Evolutionary conservation across 495 filamentous ascomycete species (phyloP).

Genomic region (Neurospora sp.): DNA sequence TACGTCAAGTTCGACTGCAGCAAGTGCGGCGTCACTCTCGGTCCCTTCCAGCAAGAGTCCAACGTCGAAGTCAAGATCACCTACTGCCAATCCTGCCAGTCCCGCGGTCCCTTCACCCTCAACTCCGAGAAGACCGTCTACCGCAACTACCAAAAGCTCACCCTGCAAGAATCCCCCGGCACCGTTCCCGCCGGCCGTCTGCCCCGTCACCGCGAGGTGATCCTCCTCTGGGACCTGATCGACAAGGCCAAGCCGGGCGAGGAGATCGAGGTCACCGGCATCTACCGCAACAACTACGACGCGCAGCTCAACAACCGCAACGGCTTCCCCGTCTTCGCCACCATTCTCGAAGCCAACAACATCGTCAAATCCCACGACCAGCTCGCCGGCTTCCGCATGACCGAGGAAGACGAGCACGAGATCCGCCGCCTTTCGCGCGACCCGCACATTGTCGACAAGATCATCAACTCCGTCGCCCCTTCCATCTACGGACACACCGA

Average conservation of each 20-base stretch:
- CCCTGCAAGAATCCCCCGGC: conserved; percentile 92
- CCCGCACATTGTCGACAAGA: conserved; percentile 87
- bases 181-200: conserved; percentile 95
- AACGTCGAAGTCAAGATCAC: conserved; percentile 92
- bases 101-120: conserved; percentile 86
- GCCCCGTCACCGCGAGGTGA: conserved; percentile 87
- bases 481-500: conserved; percentile 96
- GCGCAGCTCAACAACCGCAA: conserved; percentile 97
- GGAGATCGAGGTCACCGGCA: conserved; percentile 92
- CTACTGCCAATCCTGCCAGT: conserved; percentile 97
- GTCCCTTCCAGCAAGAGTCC: conserved; percentile 95
- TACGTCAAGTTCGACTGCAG: conserved; percentile 95
- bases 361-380: conserved; percentile 96
- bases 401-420: conserved; percentile 87
- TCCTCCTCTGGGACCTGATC: conserved; percentile 94
- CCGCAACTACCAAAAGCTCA: conserved; percentile 97
- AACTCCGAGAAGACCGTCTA: conserved; percentile 99
- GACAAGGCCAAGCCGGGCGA: conserved; percentile 96
- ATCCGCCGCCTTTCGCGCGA: conserved; percentile 83
- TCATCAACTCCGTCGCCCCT: conserved; percentile 88
- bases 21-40: conserved; percentile 86
- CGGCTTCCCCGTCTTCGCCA: conserved; percentile 97
- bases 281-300: conserved; percentile 98
- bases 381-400: conserved; percentile 91
- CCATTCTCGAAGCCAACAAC: conserved; percentile 94